Evolutionary conservation across 2,329 filamentous ascomycete species (phyloP), one percentile per base, ranked within the genome.

Genomic region (Leptographium galeiforme): DNA sequence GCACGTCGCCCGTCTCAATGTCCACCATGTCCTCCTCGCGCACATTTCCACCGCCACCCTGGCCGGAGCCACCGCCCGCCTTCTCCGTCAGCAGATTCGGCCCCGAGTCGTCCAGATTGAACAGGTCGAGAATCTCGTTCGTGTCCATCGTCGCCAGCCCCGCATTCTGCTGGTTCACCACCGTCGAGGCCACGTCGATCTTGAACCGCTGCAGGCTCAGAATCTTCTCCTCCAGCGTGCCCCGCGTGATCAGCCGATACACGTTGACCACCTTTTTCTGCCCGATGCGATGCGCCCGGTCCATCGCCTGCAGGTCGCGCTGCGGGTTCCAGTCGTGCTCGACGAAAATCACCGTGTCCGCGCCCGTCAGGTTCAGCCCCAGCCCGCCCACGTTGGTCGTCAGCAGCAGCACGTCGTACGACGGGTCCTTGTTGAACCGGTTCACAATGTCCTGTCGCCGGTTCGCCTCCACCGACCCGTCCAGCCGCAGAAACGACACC

Each of bases 231-330:
- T 98, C 93, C 49, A 98, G 72, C 2, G 94, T 98, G 57, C 93
- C 93, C 60, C 93, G 81, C 7, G 93, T 98, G 63, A 98, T 93
- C 59, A 98, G 77, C 30, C 93, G 89, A 69, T 98, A 98, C 16
- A 98, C 93, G 64, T 98, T 98, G 61, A 98, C 93, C 40, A 97
- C 93, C 78, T 97, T 98, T 81, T 98, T 98, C 73, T 98, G 93
- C 2, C 93, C 93, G 62, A 98, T 97, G 61, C 93, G 84, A 74
- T 98, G 93, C 10, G 93, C 93, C 56, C 93, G 89, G 66, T 98
- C 93, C 93, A 98, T 98, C 60, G 93, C 93, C 66, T 98, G 93
- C 60, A 98, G 81, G 69, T 98, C 93, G 68, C 95, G 95, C 66
- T 98, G 93, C 36, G 93, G 93, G 66, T 98, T 98, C 93, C 93